phyloP scores from a whole-genome alignment of 1,284 basidiomycete species.

The Trichosporon faecale region DNA sequence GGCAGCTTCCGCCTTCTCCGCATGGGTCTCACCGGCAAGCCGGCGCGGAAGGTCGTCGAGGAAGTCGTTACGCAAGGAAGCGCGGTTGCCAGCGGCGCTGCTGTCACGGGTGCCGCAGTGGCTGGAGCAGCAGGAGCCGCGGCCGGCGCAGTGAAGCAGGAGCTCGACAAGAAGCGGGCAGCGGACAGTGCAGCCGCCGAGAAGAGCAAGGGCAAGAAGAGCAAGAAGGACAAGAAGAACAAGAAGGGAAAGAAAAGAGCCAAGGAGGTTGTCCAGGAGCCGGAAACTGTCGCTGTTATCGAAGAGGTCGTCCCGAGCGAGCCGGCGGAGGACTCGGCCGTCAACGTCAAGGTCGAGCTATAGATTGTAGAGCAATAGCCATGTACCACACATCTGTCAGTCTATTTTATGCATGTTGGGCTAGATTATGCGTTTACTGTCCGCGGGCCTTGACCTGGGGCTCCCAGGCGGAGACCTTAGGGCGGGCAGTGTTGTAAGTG shows the following conservation, averaged over 20 bases:
- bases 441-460: slow-evolving; percentile 64
- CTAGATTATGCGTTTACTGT: slow-evolving; percentile 20
- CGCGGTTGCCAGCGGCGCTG: slow-evolving; percentile 2
- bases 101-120: neutral
- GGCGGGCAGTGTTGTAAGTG: slow-evolving; percentile 77
- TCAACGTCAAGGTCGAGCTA: neutral
- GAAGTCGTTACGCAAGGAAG: neutral
- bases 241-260: slow-evolving; percentile 43
- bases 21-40: slow-evolving; percentile 32
- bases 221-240: slow-evolving; percentile 53
- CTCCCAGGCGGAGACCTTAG: slow-evolving; percentile 80
- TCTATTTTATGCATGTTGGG: slow-evolving; percentile 11
- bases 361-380: slow-evolving; percentile 1
- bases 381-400: neutral
- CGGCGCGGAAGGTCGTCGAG: neutral
- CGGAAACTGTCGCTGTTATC: neutral
- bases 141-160: neutral
- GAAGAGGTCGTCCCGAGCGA: neutral
- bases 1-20: slow-evolving; percentile 41
- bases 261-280: slow-evolving; percentile 8
- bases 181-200: neutral
- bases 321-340: neutral
- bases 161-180: neutral
- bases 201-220: slow-evolving; percentile 31
- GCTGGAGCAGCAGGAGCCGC: neutral